These are phyloP conservation scores for Reutealis trisperma DNA, from an alignment of 345 rosid species.

Conservation along the genomic window DNA sequence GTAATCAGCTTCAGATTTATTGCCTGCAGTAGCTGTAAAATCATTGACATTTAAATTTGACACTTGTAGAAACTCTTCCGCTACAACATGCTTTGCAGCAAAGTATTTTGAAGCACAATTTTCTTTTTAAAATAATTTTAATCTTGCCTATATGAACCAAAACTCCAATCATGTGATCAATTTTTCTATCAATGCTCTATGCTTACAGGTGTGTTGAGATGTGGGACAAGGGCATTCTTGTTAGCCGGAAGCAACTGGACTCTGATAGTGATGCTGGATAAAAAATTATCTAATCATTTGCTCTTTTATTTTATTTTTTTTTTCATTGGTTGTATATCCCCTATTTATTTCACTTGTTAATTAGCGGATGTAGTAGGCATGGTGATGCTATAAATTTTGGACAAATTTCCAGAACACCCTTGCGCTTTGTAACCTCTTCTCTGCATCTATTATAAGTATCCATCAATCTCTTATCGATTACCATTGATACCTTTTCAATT, in stretches of 20 bases:
- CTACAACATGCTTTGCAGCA: not conserved
- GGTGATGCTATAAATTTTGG: not conserved
- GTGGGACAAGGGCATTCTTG: constrained; percentile 76
- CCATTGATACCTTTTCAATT: too few relatives aligned
- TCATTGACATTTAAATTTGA: not conserved
- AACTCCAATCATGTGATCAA: not conserved
- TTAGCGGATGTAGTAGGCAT: not conserved
- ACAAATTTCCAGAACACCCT: not conserved
- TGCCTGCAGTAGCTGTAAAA: not conserved
- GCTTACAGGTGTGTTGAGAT: constrained; percentile 60
- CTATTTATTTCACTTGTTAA: not conserved
- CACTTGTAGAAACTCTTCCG: not conserved
- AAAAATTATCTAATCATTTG: not conserved
- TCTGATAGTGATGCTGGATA: constrained; percentile 27
- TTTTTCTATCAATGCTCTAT: not conserved
- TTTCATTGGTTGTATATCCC: not conserved
- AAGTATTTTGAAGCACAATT: not conserved
- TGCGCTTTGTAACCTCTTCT: too few relatives aligned
- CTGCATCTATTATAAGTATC: too few relatives aligned
- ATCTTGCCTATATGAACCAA: not conserved
- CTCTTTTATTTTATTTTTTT: not conserved
- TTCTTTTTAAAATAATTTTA: not conserved
- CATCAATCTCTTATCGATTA: too few relatives aligned
- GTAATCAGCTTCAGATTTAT: too few relatives aligned
- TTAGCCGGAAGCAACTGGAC: constrained; percentile 52